Base-by-base conservation (phyloP, 345 rosid genomes). In the Conringia planisiliqua region DNA sequence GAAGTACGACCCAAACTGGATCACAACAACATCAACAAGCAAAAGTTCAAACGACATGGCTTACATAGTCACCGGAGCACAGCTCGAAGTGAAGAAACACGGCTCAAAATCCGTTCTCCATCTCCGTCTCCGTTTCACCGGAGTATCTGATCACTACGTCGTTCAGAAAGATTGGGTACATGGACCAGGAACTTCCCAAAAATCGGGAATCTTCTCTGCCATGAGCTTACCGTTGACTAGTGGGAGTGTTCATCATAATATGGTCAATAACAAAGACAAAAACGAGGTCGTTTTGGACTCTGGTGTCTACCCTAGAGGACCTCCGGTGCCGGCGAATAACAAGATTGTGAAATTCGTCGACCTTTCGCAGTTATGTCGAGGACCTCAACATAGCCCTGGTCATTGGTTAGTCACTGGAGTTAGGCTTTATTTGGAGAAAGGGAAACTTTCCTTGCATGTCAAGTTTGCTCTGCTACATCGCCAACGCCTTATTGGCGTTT, bases 371-470 rank as follows among this genome's bases (percentile, higher is more conserved):
- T 32, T 83, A 60, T 89, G 87, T 64, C 84, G 79, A 79, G 97
- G 97, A 32, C 97, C 99, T 9, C 87, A 83, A 72, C 87, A 95
- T 62, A 85, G 85, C 52, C 99, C 99, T 3, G 99, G 99, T 26
- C 89, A 95, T 73, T 95, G 99, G 99, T 68, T 92, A 48, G 91
- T 89, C 13, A 92, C 93, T 3, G 97, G 94, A 36, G 93, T 90
- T 48, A 81, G 81, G 83, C 80, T 95, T 56, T 82, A 89, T 8
- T 42, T 88, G 78, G 93, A 90, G 27, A 87, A 78, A 63, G 97
- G 97, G 13, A 95, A 92, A 81, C 87, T 92, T 18, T 81, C 89
- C 69, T 54, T 92, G 39, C 91, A 84, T 17, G 97, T 88, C 35
- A 92, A 92, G 83, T 95, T 95, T 74, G 83, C 97, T 29, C 76